Evolutionary conservation across 768 basidiomycete species (phyloP), one percentile per base, ranked within the genome.

Genomic region (Sutorius australiensis): DNA sequence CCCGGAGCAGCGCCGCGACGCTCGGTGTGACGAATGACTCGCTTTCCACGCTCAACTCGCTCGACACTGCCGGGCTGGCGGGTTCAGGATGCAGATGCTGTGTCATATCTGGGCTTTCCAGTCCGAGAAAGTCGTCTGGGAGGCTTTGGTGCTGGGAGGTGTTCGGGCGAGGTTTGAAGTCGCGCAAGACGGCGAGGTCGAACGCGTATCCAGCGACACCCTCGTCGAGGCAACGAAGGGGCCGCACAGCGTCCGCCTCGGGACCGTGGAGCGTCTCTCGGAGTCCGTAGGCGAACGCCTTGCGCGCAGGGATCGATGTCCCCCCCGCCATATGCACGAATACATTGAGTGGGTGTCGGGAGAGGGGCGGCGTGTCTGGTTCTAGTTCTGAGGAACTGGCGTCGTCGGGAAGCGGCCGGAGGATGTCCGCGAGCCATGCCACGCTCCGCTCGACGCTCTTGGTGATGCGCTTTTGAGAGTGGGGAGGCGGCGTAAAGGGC

Each of bases 401-500:
- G 4, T 48, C 33, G 7, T 19, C 34, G 3, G 62, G 57, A 21
- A 60, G 55, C 3, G 68, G 69, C 13, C 71, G 69, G 2, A 91
- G 73, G 1, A 89, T 55, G 32, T 77, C 72, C 0, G 75, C 68
- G 0, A 92, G 68, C 91, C 91, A 93, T 0, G 76, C 68, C 0
- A 73, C 63, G 3, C 83, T 83, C 27, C 90, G 77, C 40, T 90
- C 86, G 48, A 91, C 77, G 61, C 84, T 84, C 64, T 91, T 92
- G 27, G 80, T 83, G 6, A 84, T 67, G 3, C 91, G 81, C 57
- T 88, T 92, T 62, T 93, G 91, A 4, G 89, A 91, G 55, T 82
- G 78, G 0, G 86, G 81, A 0, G 81, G 78, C 3, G 72, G 56
- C 0, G 86, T 86, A 63, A 80, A 82, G 0, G 89, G 87, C 0